Evolutionary conservation across 768 basidiomycete genomes (phyloP).

Genomic region (Lentinula detonsa): DNA sequence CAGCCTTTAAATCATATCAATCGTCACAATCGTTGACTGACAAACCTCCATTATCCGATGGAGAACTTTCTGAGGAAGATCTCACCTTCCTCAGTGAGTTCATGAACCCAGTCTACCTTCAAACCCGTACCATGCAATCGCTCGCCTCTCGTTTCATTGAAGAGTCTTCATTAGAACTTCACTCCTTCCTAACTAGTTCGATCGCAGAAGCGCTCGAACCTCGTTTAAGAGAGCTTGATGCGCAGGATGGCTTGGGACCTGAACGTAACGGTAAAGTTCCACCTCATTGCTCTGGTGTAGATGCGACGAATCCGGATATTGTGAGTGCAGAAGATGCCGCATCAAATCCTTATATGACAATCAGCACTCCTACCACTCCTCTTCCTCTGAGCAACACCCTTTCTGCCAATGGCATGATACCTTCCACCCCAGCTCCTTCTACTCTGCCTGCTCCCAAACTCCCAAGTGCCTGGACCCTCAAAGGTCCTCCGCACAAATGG

Average conservation of each 20-base stretch:
- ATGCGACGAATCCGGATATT: not conserved
- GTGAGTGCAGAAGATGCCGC: not conserved
- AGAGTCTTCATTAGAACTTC: slow-evolving; percentile 85
- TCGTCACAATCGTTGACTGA: slow-evolving; percentile 30
- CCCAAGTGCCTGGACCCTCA: slow-evolving; percentile 54
- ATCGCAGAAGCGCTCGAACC: slow-evolving; percentile 65
- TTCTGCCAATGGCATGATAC: not conserved
- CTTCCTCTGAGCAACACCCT: not conserved
- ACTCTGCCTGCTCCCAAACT: not conserved
- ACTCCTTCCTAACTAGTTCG: slow-evolving; percentile 71
- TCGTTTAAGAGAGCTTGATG: slow-evolving; percentile 60
- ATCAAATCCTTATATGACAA: not conserved
- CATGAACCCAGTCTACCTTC: slow-evolving; percentile 88
- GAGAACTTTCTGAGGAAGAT: slow-evolving; percentile 51
- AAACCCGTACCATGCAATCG: slow-evolving; percentile 71
- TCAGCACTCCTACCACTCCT: not conserved
- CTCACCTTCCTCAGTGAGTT: slow-evolving; percentile 73
- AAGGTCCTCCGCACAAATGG: slow-evolving; percentile 92
- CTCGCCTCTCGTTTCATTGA: slow-evolving; percentile 77
- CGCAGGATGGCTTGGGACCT: slow-evolving; percentile 53
- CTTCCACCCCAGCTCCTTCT: not conserved
- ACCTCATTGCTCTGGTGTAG: slow-evolving; percentile 34
- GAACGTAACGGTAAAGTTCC: slow-evolving; percentile 53
- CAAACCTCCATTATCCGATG: slow-evolving; percentile 45
- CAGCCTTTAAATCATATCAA: slow-evolving; percentile 51